Conservation (phyloP, 148 eudicot species). For the Arbutus unedo region DNA sequence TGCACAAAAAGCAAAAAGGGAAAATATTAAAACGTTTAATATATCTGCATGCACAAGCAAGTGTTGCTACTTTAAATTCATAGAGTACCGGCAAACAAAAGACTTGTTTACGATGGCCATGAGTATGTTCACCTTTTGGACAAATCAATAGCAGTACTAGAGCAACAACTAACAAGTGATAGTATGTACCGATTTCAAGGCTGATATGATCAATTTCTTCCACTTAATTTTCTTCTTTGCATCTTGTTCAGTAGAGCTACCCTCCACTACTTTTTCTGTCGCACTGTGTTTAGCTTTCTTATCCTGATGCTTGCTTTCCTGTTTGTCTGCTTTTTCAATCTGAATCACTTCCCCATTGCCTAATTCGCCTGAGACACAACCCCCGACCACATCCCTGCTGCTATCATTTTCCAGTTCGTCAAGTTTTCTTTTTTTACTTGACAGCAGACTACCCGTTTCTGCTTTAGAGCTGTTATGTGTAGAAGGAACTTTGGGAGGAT, state of each 20-base stretch:
- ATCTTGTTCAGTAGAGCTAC: conserved; percentile 24
- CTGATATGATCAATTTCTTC: conserved; percentile 79
- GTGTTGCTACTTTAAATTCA: neutral
- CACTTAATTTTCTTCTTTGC: conserved; percentile 57
- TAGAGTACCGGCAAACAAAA: neutral
- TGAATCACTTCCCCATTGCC: conserved; percentile 44
- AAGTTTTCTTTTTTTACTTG: conserved; percentile 57
- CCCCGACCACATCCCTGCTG: conserved; percentile 15
- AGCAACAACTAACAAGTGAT: neutral
- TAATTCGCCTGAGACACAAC: conserved; percentile 24
- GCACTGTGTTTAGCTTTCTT: conserved; percentile 49
- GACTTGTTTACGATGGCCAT: neutral
- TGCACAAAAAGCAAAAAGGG: neutral
- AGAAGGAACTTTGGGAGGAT: conserved; percentile 25
- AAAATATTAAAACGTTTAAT: neutral
- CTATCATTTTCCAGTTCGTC: conserved; percentile 34
- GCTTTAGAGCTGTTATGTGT: conserved; percentile 24
- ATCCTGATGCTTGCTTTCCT: conserved; percentile 22
- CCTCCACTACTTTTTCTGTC: conserved; percentile 21
- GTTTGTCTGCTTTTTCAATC: conserved; percentile 24
- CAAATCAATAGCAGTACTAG: neutral
- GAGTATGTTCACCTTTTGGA: neutral
- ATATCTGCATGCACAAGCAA: neutral
- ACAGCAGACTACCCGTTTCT: conserved; percentile 29
- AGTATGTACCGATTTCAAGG: conserved; percentile 64